These are phyloP conservation scores for Spergularia marina DNA, from an alignment of 148 eudicot species.

Conservation along the genomic window DNA sequence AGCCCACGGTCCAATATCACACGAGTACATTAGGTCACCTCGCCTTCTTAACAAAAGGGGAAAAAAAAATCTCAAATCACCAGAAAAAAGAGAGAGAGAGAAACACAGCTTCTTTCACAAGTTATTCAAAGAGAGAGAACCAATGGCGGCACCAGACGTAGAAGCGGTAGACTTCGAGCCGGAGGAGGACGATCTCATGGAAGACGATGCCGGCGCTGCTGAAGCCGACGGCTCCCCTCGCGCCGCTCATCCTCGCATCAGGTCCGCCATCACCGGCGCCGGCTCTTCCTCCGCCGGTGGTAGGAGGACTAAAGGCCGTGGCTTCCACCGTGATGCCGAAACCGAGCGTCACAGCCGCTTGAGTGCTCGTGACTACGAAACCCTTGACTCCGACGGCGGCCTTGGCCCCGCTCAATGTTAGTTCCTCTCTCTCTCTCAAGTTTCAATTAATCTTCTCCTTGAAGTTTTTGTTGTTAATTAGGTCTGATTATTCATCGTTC, in stretches of 20 bases:
- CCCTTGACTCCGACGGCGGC: constrained; percentile 68
- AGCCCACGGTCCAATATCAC: too few relatives aligned
- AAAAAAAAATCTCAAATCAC: neutral
- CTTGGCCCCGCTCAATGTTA: constrained; percentile 83
- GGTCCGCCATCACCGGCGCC: constrained; percentile 73
- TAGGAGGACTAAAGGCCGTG: constrained; percentile 78
- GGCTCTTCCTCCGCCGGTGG: constrained; percentile 27
- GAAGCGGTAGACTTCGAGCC: constrained; percentile 89
- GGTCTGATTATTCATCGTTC: too few relatives aligned
- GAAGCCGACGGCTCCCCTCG: constrained; percentile 38
- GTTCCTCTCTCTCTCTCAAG: constrained; percentile 10
- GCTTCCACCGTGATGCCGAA: constrained; percentile 54
- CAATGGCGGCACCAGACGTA: constrained; percentile 62
- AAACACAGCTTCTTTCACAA: too few relatives aligned
- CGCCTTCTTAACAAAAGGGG: too few relatives aligned
- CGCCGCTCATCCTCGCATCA: constrained; percentile 53
- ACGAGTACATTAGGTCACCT: too few relatives aligned
- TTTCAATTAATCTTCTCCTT: neutral
- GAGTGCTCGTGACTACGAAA: constrained; percentile 56
- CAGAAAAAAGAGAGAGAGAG: neutral
- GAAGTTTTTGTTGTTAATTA: too few relatives aligned
- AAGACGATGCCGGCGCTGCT: constrained; percentile 53
- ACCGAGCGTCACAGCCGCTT: constrained; percentile 51
- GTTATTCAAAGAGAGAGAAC: neutral
- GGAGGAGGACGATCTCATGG: constrained; percentile 93